Evolutionary conservation across 169 alveolate genomes (phyloP).

Genomic region (Cryptosporidium xiaoi): DNA sequence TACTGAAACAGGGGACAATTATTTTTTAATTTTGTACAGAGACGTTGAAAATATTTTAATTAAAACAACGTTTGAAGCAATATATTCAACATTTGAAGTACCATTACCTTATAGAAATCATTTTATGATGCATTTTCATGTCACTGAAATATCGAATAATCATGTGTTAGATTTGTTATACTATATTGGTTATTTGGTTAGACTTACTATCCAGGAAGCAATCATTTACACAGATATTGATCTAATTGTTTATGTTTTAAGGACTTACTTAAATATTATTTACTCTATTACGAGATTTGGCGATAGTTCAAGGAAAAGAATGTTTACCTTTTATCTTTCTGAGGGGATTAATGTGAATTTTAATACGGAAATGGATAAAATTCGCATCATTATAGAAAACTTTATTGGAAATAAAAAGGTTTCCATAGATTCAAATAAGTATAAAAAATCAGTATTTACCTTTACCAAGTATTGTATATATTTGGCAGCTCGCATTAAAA

Average conservation of each 20-base stretch:
- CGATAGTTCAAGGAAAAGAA: slow-evolving; percentile 37
- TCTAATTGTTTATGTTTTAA: background rate
- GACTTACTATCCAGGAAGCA: background rate
- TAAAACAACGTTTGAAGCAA: slow-evolving; percentile 27
- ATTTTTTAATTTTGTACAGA: background rate
- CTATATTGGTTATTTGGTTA: slow-evolving; percentile 21
- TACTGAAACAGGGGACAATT: background rate
- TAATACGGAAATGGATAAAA: slow-evolving; percentile 5
- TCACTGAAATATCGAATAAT: background rate
- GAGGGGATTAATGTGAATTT: slow-evolving; percentile 9
- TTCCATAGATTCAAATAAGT: background rate
- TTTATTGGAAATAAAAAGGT: background rate
- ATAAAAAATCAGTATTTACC: background rate
- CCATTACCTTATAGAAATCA: slow-evolving; percentile 40
- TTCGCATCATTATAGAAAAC: background rate
- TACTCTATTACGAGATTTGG: slow-evolving; percentile 59
- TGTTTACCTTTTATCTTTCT: slow-evolving; percentile 7
- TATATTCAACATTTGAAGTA: slow-evolving; percentile 11
- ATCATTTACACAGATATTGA: slow-evolving; percentile 13
- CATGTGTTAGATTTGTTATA: slow-evolving; percentile 25
- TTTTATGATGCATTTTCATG: slow-evolving; percentile 52
- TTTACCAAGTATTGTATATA: background rate
- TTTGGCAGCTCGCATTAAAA: background rate
- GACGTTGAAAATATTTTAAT: background rate
- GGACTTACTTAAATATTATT: slow-evolving; percentile 20